These are phyloP conservation scores for Ceratocystis cubensis DNA, from an alignment of 2,329 filamentous ascomycete genomes.

Conservation along the genomic window DNA sequence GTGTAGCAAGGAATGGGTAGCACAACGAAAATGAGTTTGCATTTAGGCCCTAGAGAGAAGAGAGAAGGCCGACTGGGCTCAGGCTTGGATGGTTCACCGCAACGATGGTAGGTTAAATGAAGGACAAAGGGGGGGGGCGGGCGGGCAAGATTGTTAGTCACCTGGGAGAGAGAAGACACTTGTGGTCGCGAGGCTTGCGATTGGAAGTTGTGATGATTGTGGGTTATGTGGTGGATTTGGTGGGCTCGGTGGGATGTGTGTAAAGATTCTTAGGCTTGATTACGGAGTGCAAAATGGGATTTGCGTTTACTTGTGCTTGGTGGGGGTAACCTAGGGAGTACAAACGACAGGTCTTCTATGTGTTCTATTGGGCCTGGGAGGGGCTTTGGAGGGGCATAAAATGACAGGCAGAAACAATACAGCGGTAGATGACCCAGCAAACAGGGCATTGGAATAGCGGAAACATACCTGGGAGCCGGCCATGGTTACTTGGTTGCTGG, in stretches of 20 bases:
- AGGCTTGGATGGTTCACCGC: too few species aligned
- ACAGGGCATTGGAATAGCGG: neutral
- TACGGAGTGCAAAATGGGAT: constrained; percentile 3
- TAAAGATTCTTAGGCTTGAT: constrained; percentile 3
- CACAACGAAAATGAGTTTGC: neutral
- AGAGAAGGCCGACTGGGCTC: too few species aligned
- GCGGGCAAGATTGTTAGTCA: constrained; percentile 12
- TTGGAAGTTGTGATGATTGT: neutral
- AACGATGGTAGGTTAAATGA: too few species aligned
- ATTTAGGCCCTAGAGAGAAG: neutral
- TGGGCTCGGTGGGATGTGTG: neutral
- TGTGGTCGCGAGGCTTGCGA: constrained; percentile 11
- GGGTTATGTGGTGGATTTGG: constrained; percentile 2
- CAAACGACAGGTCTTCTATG: neutral
- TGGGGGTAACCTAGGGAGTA: neutral
- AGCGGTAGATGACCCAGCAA: neutral
- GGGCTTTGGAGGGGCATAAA: constrained; percentile 5
- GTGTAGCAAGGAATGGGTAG: neutral
- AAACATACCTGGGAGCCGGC: constrained; percentile 16
- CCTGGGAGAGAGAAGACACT: neutral
- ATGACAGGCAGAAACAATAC: neutral
- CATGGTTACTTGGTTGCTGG: constrained; percentile 1
- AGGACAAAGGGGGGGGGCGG: too few species aligned
- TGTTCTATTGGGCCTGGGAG: constrained; percentile 9
- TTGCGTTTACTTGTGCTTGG: constrained; percentile 9